Percentiles rank a stretch among this genome's conserved stretches.
phyloP scores from a whole-genome alignment of 768 basidiomycete genomes.

The Suillus cothurnatus region DNA sequence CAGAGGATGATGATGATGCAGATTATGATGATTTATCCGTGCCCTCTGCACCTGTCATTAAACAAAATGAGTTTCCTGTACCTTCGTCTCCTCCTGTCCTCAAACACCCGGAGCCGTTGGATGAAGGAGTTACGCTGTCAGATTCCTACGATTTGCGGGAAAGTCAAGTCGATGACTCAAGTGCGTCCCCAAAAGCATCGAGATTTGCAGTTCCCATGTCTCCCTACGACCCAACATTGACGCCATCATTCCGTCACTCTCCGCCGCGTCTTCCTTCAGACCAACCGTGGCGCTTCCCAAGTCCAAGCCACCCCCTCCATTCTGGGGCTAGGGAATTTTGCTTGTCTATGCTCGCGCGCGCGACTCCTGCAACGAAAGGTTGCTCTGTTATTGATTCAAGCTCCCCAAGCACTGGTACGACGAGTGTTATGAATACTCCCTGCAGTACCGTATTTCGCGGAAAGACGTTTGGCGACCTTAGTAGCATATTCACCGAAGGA shows the following conservation, averaged over 20 bases:
- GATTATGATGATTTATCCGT: slow-evolving; percentile 16
- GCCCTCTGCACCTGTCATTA: slow-evolving; percentile 27
- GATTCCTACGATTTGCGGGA: slow-evolving; percentile 7
- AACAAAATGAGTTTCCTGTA: slow-evolving; percentile 27
- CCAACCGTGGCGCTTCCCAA: slow-evolving; percentile 82
- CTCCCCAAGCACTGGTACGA: slow-evolving; percentile 31
- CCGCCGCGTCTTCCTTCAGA: slow-evolving; percentile 74
- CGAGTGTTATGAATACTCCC: slow-evolving; percentile 33
- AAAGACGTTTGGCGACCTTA: slow-evolving; percentile 29
- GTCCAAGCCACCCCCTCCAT: slow-evolving; percentile 77
- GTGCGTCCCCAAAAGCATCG: slow-evolving; percentile 28
- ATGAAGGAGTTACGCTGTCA: slow-evolving; percentile 5
- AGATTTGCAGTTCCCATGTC: slow-evolving; percentile 54
- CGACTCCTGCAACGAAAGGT: slow-evolving; percentile 50
- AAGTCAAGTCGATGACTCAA: slow-evolving; percentile 12
- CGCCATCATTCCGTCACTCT: slow-evolving; percentile 79
- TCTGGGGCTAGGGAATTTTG: slow-evolving; percentile 64
- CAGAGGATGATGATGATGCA: slow-evolving; percentile 11
- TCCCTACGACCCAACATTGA: slow-evolving; percentile 74
- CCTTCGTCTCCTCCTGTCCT: slow-evolving; percentile 20
- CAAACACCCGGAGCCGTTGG: slow-evolving; percentile 1
- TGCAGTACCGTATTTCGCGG: slow-evolving; percentile 26
- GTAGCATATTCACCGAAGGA: slow-evolving; percentile 21
- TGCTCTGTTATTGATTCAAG: slow-evolving; percentile 27
- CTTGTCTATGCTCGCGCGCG: slow-evolving; percentile 62